phyloP scores from a whole-genome alignment of 2,329 filamentous ascomycete genomes.

The Fusarium sp. region DNA sequence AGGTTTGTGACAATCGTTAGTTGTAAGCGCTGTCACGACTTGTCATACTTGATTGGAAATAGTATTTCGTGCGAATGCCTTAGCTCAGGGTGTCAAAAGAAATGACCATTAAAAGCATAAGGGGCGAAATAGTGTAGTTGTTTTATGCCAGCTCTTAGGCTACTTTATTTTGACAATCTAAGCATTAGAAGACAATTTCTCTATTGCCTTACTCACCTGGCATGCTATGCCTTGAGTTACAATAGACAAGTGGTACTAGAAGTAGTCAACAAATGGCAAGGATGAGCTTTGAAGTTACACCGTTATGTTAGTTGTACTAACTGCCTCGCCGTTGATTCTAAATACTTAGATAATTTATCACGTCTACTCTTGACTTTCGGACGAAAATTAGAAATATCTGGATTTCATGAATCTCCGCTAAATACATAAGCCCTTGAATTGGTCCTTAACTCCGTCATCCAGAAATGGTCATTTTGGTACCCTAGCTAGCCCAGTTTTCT shows the following conservation, averaged over 20 bases:
- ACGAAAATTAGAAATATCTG: conserved; percentile 1
- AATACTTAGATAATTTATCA: not conserved
- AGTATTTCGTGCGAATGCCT: not conserved
- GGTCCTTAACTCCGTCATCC: conserved; percentile 23
- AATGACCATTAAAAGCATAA: too few species aligned
- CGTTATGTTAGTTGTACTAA: not conserved
- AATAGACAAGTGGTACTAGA: not conserved
- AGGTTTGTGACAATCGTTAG: not conserved
- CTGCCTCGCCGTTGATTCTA: not conserved
- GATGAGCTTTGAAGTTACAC: not conserved
- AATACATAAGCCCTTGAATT: conserved; percentile 16
- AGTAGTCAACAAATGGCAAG: not conserved
- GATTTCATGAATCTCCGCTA: conserved; percentile 5
- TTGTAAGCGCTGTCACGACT: not conserved
- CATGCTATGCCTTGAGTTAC: not conserved
- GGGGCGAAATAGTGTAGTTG: too few species aligned
- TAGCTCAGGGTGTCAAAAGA: too few species aligned
- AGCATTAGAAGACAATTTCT: too few species aligned
- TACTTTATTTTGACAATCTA: too few species aligned
- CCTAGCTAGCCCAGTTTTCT: not conserved
- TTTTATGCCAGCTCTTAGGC: too few species aligned
- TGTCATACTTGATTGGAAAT: not conserved
- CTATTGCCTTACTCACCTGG: too few species aligned
- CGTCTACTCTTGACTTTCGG: not conserved
- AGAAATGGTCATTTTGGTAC: conserved; percentile 10